phyloP scores from a whole-genome alignment of 345 rosid genomes.

The Lepidium africanum region DNA sequence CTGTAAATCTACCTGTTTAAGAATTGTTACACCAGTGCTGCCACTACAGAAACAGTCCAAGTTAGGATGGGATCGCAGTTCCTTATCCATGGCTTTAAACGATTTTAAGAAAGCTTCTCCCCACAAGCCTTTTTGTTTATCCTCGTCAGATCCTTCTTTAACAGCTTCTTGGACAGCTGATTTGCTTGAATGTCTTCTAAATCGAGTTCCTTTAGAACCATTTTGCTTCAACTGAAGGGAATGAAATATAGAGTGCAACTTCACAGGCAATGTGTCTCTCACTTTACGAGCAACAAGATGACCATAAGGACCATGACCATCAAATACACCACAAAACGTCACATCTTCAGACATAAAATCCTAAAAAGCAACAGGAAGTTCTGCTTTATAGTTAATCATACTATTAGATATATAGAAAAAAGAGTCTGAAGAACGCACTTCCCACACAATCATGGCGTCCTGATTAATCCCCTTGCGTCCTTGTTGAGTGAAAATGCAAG shows the following conservation, averaged over 20 bases:
- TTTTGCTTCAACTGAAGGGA: slow-evolving; percentile 47
- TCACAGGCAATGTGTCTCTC: slow-evolving; percentile 80
- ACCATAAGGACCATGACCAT: slow-evolving; percentile 99
- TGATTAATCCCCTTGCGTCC: slow-evolving; percentile 98
- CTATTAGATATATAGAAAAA: background rate
- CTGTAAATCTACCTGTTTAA: slow-evolving; percentile 65
- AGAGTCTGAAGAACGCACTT: slow-evolving; percentile 49
- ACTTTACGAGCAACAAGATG: slow-evolving; percentile 97
- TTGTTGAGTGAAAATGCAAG: slow-evolving; percentile 96
- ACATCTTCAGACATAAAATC: slow-evolving; percentile 75
- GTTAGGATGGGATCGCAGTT: slow-evolving; percentile 79
- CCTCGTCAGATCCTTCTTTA: slow-evolving; percentile 52
- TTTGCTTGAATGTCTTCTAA: slow-evolving; percentile 48
- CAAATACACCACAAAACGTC: slow-evolving; percentile 92
- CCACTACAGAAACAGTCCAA: slow-evolving; percentile 98
- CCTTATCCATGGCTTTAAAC: slow-evolving; percentile 96
- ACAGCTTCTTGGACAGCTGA: slow-evolving; percentile 43
- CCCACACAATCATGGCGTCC: slow-evolving; percentile 99
- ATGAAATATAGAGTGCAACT: slow-evolving; percentile 57
- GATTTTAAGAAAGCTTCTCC: slow-evolving; percentile 83
- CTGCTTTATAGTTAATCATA: background rate
- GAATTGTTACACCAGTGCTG: slow-evolving; percentile 88
- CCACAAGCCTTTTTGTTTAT: slow-evolving; percentile 55
- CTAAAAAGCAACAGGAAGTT: slow-evolving; percentile 9
- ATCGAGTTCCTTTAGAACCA: slow-evolving; percentile 44